Evolutionary conservation across 106 monocot genomes (phyloP).

Genomic region (Phalaenopsis equestris): DNA sequence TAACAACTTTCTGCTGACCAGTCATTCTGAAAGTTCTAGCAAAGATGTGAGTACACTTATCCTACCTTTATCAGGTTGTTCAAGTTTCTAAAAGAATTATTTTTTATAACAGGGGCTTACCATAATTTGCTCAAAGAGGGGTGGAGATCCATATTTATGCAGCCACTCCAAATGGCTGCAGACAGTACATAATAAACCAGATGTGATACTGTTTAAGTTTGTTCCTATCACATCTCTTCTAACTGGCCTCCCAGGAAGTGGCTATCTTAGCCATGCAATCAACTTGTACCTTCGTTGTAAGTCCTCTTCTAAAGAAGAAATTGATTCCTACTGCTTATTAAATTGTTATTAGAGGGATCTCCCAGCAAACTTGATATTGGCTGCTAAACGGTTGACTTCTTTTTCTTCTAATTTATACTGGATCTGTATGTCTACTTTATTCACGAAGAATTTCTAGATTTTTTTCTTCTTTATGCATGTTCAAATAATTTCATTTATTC

Average conservation of each 20-base stretch:
- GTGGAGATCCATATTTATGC: slow-evolving; percentile 48
- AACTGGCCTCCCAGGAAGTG: slow-evolving; percentile 81
- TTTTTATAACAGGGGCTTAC: slow-evolving; percentile 63
- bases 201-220: slow-evolving; percentile 82
- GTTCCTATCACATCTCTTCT: slow-evolving; percentile 95
- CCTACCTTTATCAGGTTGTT: neutral
- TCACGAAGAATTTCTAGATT: neutral
- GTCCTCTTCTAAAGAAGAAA: slow-evolving; percentile 10
- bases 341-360: neutral
- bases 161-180: slow-evolving; percentile 79
- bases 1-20: slow-evolving; percentile 54
- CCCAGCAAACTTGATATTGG: neutral
- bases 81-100: slow-evolving; percentile 2
- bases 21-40: slow-evolving; percentile 71
- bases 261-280: slow-evolving; percentile 97
- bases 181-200: slow-evolving; percentile 63
- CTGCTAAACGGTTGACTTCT: neutral
- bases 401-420: neutral
- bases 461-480: neutral
- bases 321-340: neutral
- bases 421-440: neutral
- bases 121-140: slow-evolving; percentile 79
- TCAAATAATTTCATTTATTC: neutral
- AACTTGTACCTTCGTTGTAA: slow-evolving; percentile 96
- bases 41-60: slow-evolving; percentile 58